Percentiles rank a stretch among this genome's conserved stretches.
Evolutionary conservation across 169 alveolate species (phyloP).

Genomic region (Plasmodium cynomolgi): DNA sequence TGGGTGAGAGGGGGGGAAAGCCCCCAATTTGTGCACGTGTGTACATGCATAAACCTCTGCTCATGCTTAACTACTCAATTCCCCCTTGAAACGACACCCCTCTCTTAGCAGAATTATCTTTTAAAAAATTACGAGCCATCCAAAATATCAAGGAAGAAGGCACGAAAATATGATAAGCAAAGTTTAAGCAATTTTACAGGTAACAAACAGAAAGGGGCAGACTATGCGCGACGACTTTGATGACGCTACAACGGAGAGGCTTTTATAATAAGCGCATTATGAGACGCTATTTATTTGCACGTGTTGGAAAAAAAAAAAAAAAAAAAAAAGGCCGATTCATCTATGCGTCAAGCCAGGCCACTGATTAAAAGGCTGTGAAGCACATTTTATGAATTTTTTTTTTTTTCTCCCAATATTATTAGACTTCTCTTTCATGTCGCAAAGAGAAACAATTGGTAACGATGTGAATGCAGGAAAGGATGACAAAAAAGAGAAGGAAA

Average conservation of each 20-base stretch:
- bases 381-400: background rate
- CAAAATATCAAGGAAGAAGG: slow-evolving; percentile 25
- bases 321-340: background rate
- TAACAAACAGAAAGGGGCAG: slow-evolving; percentile 3
- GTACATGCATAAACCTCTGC: background rate
- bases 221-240: background rate
- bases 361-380: background rate
- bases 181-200: slow-evolving; percentile 25
- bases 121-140: slow-evolving; percentile 4
- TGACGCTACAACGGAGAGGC: background rate
- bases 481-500: slow-evolving; percentile 2
- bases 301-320: background rate
- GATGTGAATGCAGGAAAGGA: slow-evolving; percentile 7
- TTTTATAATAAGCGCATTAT: background rate
- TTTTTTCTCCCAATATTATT: background rate
- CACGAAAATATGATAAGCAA: slow-evolving; percentile 13
- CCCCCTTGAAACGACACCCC: background rate
- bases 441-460: slow-evolving; percentile 9
- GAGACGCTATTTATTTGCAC: background rate
- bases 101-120: slow-evolving; percentile 23
- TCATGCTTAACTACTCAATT: background rate
- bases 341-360: background rate
- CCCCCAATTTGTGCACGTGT: background rate
- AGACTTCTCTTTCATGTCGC: slow-evolving; percentile 41
- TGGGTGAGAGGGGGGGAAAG: background rate